Conservation (phyloP, 208 protist species). For the Endotrypanum monterogeii region DNA sequence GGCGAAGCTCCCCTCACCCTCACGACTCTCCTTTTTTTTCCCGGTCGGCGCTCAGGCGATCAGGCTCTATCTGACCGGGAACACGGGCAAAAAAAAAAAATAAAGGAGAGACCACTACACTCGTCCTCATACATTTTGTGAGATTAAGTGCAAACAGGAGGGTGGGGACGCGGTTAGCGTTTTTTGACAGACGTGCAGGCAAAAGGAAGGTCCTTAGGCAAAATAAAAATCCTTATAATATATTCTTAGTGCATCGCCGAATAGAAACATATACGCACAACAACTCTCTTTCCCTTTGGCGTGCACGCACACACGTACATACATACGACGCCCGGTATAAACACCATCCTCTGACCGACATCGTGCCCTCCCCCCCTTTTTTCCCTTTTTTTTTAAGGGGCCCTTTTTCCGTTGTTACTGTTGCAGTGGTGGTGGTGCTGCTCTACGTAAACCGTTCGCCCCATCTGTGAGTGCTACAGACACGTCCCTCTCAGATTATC, state of each 20-base stretch:
- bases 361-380: not conserved
- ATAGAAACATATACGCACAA: not conserved
- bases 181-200: too few species aligned
- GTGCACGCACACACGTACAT: not conserved
- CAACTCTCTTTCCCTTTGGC: not conserved
- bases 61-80: too few species aligned
- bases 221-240: too few species aligned
- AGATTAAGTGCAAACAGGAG: not conserved
- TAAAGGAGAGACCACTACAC: not conserved
- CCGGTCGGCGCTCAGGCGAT: not conserved
- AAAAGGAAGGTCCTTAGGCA: too few species aligned
- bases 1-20: not conserved
- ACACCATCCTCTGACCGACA: too few species aligned
- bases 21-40: conserved; percentile 8
- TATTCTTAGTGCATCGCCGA: not conserved
- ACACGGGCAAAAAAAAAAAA: not conserved
- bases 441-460: too few species aligned
- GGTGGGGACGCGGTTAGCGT: too few species aligned
- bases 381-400: not conserved
- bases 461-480: too few species aligned
- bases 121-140: too few species aligned
- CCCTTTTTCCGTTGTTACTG: not conserved
- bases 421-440: too few species aligned
- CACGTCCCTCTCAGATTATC: too few species aligned
- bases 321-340: too few species aligned